Evolutionary conservation across 108 stramenopile species (phyloP).

Genomic region (Cylindrotheca fusiformis): DNA sequence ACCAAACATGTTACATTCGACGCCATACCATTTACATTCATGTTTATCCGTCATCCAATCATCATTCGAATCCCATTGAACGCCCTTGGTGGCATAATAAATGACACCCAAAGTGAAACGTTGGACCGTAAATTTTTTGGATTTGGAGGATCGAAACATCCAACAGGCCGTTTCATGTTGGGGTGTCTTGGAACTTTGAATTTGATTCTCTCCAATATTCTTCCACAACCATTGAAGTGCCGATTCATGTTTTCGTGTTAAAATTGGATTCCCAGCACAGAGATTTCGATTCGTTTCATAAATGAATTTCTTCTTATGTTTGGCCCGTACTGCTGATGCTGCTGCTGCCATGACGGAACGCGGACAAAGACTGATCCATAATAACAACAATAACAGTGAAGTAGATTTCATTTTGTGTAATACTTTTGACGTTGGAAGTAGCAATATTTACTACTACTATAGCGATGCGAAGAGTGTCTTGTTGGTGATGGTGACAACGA

Average conservation of each 20-base stretch:
- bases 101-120: constrained; percentile 49
- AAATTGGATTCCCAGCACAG: constrained; percentile 17
- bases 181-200: constrained; percentile 16
- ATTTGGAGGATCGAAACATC: constrained; percentile 41
- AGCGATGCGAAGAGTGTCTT: too few relatives aligned
- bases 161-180: constrained; percentile 62
- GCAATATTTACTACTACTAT: too few relatives aligned
- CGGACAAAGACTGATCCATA: neutral
- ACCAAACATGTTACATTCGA: constrained; percentile 35
- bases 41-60: constrained; percentile 48
- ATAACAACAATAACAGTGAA: neutral
- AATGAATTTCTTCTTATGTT: too few relatives aligned
- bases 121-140: constrained; percentile 21
- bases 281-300: constrained; percentile 28
- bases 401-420: neutral
- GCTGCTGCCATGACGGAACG: neutral
- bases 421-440: too few relatives aligned
- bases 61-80: constrained; percentile 35
- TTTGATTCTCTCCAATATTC: constrained; percentile 12
- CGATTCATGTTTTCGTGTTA: constrained; percentile 24
- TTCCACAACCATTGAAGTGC: constrained; percentile 15
- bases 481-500: too few relatives aligned
- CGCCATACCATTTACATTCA: constrained; percentile 62
- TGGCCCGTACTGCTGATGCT: neutral
- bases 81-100: constrained; percentile 46